phyloP scores from a whole-genome alignment of 495 filamentous ascomycete genomes.

The Penicillium lividum region DNA sequence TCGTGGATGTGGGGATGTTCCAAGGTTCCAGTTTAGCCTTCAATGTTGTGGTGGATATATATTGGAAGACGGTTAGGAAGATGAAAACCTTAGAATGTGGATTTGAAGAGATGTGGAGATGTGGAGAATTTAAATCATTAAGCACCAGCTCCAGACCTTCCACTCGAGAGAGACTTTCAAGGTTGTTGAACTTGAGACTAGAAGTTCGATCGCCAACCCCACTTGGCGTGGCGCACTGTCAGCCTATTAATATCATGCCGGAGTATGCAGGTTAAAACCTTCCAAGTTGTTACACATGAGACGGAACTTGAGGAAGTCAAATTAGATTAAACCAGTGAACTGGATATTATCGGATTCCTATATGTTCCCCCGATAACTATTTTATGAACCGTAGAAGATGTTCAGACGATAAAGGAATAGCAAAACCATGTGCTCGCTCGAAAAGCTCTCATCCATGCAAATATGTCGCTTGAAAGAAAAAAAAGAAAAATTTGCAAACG shows the following conservation, averaged over 20 bases:
- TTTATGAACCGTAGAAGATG: constrained; percentile 19
- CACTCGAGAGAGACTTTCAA: background rate
- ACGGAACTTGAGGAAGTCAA: too few relatives aligned
- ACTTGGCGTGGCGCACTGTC: constrained; percentile 26
- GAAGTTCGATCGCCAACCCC: constrained; percentile 21
- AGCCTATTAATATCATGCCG: constrained; percentile 13
- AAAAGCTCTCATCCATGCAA: constrained; percentile 29
- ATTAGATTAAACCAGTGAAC: constrained; percentile 11
- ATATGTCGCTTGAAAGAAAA: constrained; percentile 20
- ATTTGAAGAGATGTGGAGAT: background rate
- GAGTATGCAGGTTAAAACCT: too few relatives aligned
- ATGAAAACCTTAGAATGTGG: background rate
- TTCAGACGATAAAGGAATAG: constrained; percentile 1
- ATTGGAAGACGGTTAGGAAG: background rate
- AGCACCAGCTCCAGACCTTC: too few relatives aligned
- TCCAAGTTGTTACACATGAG: too few relatives aligned
- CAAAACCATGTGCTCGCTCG: constrained; percentile 15
- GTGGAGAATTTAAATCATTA: background rate
- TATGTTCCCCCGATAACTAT: constrained; percentile 3
- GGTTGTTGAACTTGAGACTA: background rate
- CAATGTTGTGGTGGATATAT: background rate
- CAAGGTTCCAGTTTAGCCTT: too few relatives aligned
- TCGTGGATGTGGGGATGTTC: background rate
- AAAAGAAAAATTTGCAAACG: constrained; percentile 7
- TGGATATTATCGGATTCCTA: constrained; percentile 24